Evolutionary conservation across 192 early-diverging fungal species (phyloP), one percentile per base, ranked within the genome.

Genomic region (Backusella tuberculispora): DNA sequence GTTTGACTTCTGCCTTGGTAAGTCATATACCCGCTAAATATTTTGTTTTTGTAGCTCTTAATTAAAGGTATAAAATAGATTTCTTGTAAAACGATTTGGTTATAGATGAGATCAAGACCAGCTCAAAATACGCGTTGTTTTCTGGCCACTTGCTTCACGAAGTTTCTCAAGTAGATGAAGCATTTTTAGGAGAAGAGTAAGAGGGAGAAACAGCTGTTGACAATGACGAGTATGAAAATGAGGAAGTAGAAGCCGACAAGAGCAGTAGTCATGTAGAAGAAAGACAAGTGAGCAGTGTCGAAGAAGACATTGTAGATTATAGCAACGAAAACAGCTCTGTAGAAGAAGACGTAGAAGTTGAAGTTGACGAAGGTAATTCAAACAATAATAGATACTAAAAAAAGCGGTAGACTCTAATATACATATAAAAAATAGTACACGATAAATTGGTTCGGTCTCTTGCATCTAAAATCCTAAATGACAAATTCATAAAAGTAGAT

Each of bases 361-460:
- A 56, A 24, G 21, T 3, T 17, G 17, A 21, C 15, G 6, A 56
- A 19, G 50, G 19, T 56, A 56, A 56, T n/a, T 56, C 50, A 8
- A 56, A 56, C 17, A 21, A 56, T 17, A 24, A 56, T n/a, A 21
- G 17, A 56, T 56, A 2, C 19, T 56, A 56, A 56, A 56, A 56
- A 56, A 56, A 24, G 17, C 50, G 50, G 50, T 56, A 56, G 50
- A 56, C 19, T 56, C 19, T 56, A 21, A 24, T 56, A 56, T 56
- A 56, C 15, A 19, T 56, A 19, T 2, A 56, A 56, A 1, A 19
- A 56, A 56, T 56, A 56, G 50, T 56, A 56, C 50, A 56, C 6
- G 19, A 56, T 19, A 24, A 56, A 56, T 56, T 21, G 17, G 50
- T n/a, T 56, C 50, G 17, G 17, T 56, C 50, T 19, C 50, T 56